phyloP scores from a whole-genome alignment of 2,329 filamentous ascomycete species.

The Aureobasidium sp. region DNA sequence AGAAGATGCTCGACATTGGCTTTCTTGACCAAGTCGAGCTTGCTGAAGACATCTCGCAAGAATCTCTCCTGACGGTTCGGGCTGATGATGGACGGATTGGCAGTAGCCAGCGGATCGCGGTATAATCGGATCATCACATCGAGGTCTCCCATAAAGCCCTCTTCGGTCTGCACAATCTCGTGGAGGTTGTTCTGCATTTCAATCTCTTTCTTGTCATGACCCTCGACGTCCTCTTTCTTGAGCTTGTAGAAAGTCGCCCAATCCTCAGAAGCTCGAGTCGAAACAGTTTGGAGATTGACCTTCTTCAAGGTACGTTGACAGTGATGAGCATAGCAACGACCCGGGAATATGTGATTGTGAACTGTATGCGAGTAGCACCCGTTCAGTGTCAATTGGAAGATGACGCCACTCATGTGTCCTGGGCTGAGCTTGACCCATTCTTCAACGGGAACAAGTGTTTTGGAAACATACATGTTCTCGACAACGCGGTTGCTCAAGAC shows the following conservation, averaged over 20 bases:
- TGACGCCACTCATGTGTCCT: conserved; percentile 74
- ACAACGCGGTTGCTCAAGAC: conserved; percentile 72
- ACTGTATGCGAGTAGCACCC: conserved; percentile 86
- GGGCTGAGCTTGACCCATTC: conserved; percentile 94
- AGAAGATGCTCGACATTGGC: conserved; percentile 91
- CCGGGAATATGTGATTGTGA: conserved; percentile 60
- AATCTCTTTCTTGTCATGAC: conserved; percentile 74
- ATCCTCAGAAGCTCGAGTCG: conserved; percentile 61
- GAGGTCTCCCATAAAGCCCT: conserved; percentile 81
- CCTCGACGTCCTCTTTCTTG: conserved; percentile 66
- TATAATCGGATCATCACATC: conserved; percentile 82
- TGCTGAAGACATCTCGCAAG: conserved; percentile 79
- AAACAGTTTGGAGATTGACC: conserved; percentile 74
- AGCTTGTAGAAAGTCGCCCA: conserved; percentile 88
- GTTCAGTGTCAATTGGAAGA: conserved; percentile 85
- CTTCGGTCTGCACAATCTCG: conserved; percentile 90
- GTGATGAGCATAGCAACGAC: conserved; percentile 86
- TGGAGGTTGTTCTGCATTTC: conserved; percentile 91
- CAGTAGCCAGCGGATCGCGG: conserved; percentile 66
- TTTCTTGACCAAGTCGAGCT: conserved; percentile 77
- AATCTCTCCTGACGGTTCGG: conserved; percentile 75
- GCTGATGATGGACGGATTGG: conserved; percentile 73
- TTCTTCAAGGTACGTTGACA: conserved; percentile 93
- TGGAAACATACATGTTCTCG: conserved; percentile 68
- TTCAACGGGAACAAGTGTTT: conserved; percentile 77